These are phyloP conservation scores for Blastocystis sp. DNA, from an alignment of 352 stramenopile genomes.

Conservation along the genomic window DNA sequence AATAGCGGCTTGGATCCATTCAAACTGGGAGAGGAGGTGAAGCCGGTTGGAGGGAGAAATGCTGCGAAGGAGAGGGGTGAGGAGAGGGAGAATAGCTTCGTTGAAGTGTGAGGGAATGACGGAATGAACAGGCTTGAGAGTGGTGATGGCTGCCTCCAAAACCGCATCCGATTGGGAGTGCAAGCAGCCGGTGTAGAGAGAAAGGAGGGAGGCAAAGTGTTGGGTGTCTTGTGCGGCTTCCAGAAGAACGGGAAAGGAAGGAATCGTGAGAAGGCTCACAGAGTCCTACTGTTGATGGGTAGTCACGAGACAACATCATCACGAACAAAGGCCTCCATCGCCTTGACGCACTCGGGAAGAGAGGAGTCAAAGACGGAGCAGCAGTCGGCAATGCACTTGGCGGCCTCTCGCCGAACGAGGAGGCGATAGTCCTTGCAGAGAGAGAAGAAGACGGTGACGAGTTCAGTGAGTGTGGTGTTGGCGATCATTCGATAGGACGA, in stretches of 20 bases:
- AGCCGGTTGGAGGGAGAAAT: not conserved
- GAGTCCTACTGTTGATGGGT: not conserved
- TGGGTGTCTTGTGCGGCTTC: not conserved
- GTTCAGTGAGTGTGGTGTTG: not conserved
- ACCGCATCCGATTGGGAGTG: conserved; percentile 4
- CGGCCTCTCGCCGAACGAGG: conserved; percentile 25
- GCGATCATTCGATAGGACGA: conserved; percentile 2
- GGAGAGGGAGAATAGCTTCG: not conserved
- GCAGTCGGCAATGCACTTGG: not conserved
- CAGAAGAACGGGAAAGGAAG: not conserved
- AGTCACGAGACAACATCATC: conserved; percentile 1
- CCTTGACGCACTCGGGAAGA: not conserved
- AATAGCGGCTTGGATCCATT: not conserved
- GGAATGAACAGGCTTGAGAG: not conserved
- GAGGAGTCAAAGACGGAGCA: not conserved
- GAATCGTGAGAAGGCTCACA: not conserved
- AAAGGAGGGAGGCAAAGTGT: not conserved
- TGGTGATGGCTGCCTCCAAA: not conserved
- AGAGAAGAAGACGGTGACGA: conserved; percentile 19
- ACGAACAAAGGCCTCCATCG: not conserved
- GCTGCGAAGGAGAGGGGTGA: not conserved
- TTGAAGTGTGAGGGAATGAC: not conserved
- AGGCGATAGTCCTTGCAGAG: conserved; percentile 42
- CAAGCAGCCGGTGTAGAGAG: not conserved
- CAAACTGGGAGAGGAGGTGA: not conserved